phyloP scores from a whole-genome alignment of 2,329 filamentous ascomycete species.

The Aureobasidium leucospermi region DNA sequence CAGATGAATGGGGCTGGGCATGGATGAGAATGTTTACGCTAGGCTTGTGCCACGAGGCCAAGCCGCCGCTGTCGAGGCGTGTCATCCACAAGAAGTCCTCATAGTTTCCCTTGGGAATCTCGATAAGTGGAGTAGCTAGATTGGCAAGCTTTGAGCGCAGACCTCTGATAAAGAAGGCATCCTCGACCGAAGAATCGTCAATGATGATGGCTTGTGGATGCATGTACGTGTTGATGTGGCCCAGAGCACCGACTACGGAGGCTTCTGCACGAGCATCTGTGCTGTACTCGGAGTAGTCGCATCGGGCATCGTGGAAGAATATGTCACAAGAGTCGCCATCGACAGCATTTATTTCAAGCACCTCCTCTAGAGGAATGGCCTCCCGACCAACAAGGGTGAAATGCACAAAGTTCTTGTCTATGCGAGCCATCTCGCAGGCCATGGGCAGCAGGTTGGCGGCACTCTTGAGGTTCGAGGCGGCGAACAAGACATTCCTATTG shows the following conservation, averaged over 20 bases:
- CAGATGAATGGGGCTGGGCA: constrained; percentile 61
- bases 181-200: constrained; percentile 61
- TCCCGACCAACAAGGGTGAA: constrained; percentile 71
- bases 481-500: constrained; percentile 72
- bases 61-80: constrained; percentile 63
- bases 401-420: constrained; percentile 68
- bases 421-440: constrained; percentile 75
- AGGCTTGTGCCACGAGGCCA: constrained; percentile 70
- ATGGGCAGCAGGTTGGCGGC: constrained; percentile 67
- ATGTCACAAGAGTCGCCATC: constrained; percentile 59
- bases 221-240: constrained; percentile 65
- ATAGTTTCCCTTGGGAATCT: constrained; percentile 58
- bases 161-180: constrained; percentile 57
- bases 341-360: constrained; percentile 75
- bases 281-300: constrained; percentile 64
- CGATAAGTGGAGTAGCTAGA: constrained; percentile 59
- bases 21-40: constrained; percentile 79
- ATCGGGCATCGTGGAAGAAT: constrained; percentile 64
- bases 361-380: constrained; percentile 58
- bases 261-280: constrained; percentile 61
- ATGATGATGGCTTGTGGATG: constrained; percentile 70
- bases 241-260: constrained; percentile 57
- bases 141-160: constrained; percentile 49
- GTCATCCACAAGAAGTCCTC: constrained; percentile 69
- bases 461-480: constrained; percentile 66